These are phyloP conservation scores for Arthrobotrys musiformis DNA, from an alignment of 2,329 filamentous ascomycete species.

Conservation along the genomic window DNA sequence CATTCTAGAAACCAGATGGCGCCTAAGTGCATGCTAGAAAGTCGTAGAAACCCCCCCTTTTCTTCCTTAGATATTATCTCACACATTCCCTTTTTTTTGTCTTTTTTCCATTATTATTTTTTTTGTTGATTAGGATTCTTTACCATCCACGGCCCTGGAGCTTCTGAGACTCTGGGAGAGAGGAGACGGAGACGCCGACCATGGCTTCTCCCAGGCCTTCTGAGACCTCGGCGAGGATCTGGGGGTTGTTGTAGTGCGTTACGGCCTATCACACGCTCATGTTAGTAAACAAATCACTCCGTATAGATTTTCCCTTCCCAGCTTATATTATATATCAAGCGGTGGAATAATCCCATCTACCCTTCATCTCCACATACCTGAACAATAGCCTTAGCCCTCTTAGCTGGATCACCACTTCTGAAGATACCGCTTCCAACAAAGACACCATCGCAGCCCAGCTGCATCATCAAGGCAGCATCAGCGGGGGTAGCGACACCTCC, in stretches of 20 bases:
- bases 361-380: constrained; percentile 64
- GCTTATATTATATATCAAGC: background rate
- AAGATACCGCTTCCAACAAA: constrained; percentile 98
- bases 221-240: constrained; percentile 86
- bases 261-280: constrained; percentile 68
- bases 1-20: no score
- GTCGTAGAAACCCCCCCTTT: background rate
- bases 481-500: constrained; percentile 99
- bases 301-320: background rate
- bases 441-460: constrained; percentile 95
- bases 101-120: background rate
- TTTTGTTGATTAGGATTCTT: constrained; percentile 32
- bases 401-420: constrained; percentile 90
- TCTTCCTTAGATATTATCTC: background rate
- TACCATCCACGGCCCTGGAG: constrained; percentile 88
- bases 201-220: constrained; percentile 95
- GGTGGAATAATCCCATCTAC: no score
- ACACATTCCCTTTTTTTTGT: background rate
- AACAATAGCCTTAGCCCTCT: constrained; percentile 93
- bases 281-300: background rate
- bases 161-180: constrained; percentile 81
- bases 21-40: background rate
- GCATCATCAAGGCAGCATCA: constrained; percentile 98
- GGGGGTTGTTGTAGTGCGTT: constrained; percentile 86
- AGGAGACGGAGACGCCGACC: constrained; percentile 89